Base-by-base conservation (phyloP, 495 filamentous ascomycete genomes). In the Aspergillus wentii region DNA sequence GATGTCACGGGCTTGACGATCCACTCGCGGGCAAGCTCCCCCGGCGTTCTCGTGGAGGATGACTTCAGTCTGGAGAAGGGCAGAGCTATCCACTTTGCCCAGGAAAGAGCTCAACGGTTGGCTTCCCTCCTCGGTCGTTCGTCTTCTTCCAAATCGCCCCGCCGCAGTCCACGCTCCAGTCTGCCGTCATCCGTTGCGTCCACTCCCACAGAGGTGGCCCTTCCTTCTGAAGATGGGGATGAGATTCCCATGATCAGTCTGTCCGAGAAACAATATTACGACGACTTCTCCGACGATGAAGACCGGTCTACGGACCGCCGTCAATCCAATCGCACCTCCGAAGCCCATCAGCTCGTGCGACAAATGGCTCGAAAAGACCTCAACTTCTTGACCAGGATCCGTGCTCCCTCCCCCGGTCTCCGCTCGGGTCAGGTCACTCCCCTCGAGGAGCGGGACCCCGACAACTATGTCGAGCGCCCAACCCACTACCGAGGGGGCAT, bases 401-500 rank as follows among this genome's bases (percentile, higher is more conserved):
- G 52, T 38, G 44, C 59, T 37, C 56, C 57, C 0, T 61, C 62
- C 33, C 51, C 62, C 5, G 66, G 66, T 9, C 40, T 71, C 20
- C 62, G 64, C 9, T 85, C 82, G 18, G 80, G 79, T 17, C 69
- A 72, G 33, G 59, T 62, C 8, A 87, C 80, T 7, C 79, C 81
- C 9, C 59, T 69, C 6, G 75, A 79, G 25, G 80, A 82, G 28
- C 60, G 69, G 32, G 69, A 77, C 18, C 68, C 74, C 11, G 77
- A 86, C 37, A 69, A 74, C 30, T 89, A 86, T 48, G 70, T 86
- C 5, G 78, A 82, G 27, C 71, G 70, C 10, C 88, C 86, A 3
- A 55, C 71, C 5, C 73, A 83, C 33, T 92, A 85, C 54, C 83
- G 80, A 30, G 79, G 80, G 25, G 87, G 90, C 19, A 75, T 94